Evolutionary conservation across 1,284 basidiomycete genomes (phyloP).

Genomic region (Ustilago lituana): DNA sequence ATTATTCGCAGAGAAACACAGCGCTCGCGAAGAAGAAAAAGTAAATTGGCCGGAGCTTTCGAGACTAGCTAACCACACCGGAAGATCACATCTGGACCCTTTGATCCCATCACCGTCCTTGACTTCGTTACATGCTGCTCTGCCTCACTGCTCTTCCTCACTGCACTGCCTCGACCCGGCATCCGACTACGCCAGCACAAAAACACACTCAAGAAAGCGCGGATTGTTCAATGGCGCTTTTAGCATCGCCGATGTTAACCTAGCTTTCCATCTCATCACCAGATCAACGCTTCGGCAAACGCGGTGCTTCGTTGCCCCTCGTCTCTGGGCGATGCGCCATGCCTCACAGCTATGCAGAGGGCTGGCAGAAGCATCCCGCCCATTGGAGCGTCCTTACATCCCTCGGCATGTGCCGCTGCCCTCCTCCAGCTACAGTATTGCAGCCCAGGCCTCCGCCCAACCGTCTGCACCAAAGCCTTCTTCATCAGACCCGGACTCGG

Average conservation of each 20-base stretch:
- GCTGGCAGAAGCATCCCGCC: conserved; percentile 29
- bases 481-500: background rate
- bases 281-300: conserved; percentile 1
- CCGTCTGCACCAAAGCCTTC: conserved; percentile 1
- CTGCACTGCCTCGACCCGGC: no score
- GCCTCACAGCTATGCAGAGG: conserved; percentile 35
- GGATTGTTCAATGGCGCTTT: no score
- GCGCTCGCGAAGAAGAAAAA: conserved; percentile 15
- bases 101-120: conserved; percentile 3
- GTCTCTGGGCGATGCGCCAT: conserved; percentile 26
- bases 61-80: conserved; percentile 9
- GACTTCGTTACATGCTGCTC: background rate
- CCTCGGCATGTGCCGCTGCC: conserved; percentile 40
- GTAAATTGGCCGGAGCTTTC: conserved; percentile 20
- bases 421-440: conserved; percentile 27
- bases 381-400: conserved; percentile 31
- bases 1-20: conserved; percentile 1
- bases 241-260: conserved; percentile 4
- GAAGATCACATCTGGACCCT: conserved; percentile 24
- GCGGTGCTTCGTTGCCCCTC: conserved; percentile 6
- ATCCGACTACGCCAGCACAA: background rate
- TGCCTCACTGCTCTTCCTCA: background rate
- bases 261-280: background rate
- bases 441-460: background rate
- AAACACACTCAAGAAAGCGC: no score